These are phyloP conservation scores for Thecaphora frezii DNA, from an alignment of 1,284 basidiomycete genomes.

Conservation along the genomic window DNA sequence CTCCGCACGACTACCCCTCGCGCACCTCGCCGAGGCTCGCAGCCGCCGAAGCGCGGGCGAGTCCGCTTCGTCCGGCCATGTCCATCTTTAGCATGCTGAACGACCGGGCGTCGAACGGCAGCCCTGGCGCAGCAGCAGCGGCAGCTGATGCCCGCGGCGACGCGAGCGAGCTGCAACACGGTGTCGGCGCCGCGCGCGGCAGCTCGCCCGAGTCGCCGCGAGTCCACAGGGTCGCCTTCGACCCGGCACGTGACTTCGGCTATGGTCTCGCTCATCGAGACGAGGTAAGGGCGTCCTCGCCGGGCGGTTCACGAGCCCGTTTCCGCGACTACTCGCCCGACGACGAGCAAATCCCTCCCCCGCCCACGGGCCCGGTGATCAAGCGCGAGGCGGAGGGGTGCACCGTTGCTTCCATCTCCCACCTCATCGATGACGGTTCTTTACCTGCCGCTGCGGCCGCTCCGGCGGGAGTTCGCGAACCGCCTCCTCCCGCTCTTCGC, in stretches of 20 bases:
- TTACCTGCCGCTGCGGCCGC: background rate
- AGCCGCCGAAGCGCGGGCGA: conserved; percentile 2
- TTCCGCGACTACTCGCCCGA: conserved; percentile 1
- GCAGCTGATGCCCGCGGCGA: background rate
- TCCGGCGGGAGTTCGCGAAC: background rate
- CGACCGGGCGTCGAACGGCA: conserved; percentile 25
- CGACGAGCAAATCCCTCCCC: background rate
- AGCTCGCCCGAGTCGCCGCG: conserved; percentile 1
- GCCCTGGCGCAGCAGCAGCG: background rate
- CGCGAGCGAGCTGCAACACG: conserved; percentile 15
- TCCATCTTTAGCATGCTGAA: conserved; percentile 44
- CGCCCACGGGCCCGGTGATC: background rate
- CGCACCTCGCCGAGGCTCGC: conserved; percentile 3
- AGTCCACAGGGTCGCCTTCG: conserved; percentile 9
- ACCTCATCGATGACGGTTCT: conserved; percentile 4
- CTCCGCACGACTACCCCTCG: conserved; percentile 10
- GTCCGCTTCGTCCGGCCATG: conserved; percentile 34
- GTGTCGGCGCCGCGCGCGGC: conserved; percentile 7
- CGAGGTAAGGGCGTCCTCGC: background rate
- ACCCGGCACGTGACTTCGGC: conserved; percentile 17
- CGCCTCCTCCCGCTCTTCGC: background rate
- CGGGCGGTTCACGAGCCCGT: no score
- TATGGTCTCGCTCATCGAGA: conserved; percentile 1
- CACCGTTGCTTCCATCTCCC: conserved; percentile 5
- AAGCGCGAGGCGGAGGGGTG: background rate